A percentile compares a stretch with the other conserved stretches of the same genome.
phyloP scores from a whole-genome alignment of 495 filamentous ascomycete species.

The Friedmanniomyces simplex region DNA sequence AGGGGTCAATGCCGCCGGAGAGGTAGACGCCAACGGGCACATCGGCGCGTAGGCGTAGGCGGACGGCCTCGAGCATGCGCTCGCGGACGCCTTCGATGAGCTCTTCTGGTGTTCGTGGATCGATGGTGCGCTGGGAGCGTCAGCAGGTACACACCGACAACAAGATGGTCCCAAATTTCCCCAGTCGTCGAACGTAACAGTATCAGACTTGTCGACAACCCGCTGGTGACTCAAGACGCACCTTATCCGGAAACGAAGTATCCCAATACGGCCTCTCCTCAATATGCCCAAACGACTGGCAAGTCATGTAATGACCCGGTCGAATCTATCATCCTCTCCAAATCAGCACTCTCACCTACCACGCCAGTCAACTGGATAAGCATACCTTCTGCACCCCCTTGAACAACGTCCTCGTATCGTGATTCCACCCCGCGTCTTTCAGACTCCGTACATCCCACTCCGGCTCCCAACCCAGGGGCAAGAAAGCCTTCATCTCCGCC shows the following conservation, averaged over 20 bases:
- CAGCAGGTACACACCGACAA: background rate
- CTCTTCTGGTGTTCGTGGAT: slow-evolving; percentile 35
- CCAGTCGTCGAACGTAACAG: no score
- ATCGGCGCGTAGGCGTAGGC: slow-evolving; percentile 41
- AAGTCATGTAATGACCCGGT: slow-evolving; percentile 30
- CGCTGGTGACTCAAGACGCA: background rate
- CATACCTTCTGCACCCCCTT: slow-evolving; percentile 36
- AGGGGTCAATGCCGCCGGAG: slow-evolving; percentile 45
- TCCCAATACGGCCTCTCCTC: slow-evolving; percentile 39
- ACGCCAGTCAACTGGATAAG: background rate
- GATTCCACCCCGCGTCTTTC: slow-evolving; percentile 30
- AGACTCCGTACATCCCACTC: slow-evolving; percentile 41
- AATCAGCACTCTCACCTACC: background rate
- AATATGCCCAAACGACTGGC: slow-evolving; percentile 23
- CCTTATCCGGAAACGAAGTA: slow-evolving; percentile 39
- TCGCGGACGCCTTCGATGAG: slow-evolving; percentile 38
- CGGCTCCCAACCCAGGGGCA: slow-evolving; percentile 16
- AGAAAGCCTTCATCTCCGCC: slow-evolving; percentile 19
- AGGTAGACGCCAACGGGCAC: slow-evolving; percentile 44
- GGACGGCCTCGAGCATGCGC: slow-evolving; percentile 37
- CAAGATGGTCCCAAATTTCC: no score
- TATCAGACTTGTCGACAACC: no score
- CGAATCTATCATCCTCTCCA: slow-evolving; percentile 1
- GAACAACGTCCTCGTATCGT: slow-evolving; percentile 37
- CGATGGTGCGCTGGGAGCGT: slow-evolving; percentile 13